Conservation (phyloP, 257 asterid species). For the Oldenlandia corymbosa region DNA sequence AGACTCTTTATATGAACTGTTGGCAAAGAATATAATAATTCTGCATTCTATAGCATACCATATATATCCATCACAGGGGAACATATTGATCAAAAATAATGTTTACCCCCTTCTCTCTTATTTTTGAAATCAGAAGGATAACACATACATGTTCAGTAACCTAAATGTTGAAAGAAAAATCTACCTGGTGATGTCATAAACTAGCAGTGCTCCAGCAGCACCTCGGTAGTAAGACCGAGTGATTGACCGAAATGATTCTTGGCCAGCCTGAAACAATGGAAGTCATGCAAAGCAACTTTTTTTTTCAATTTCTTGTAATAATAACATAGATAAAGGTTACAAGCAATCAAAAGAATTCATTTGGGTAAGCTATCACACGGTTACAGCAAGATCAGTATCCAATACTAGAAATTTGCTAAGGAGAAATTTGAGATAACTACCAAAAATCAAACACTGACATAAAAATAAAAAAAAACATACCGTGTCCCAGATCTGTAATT, state of each 20-base stretch:
- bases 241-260: constrained; percentile 75
- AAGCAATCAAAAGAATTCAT: too few species aligned
- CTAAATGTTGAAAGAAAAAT: constrained; percentile 2
- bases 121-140: not conserved
- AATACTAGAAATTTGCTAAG: not conserved
- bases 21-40: not conserved
- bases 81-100: not conserved
- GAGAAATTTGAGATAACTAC: not conserved
- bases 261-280: constrained; percentile 54
- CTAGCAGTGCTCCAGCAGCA: constrained; percentile 83
- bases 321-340: not conserved
- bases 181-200: constrained; percentile 79
- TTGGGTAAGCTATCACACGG: too few species aligned
- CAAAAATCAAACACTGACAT: not conserved
- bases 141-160: not conserved
- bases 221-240: constrained; percentile 84
- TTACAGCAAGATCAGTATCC: too few species aligned
- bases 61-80: not conserved
- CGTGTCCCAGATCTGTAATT: constrained; percentile 85
- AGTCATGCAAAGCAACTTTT: not conserved
- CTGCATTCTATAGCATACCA: not conserved
- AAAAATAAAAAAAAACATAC: constrained; percentile 29
- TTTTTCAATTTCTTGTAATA: not conserved
- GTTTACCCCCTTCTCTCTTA: not conserved
- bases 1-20: not conserved